Evolutionary conservation across 1,139 yeast species (phyloP).

Genomic region (Hyphopichia buzzinii): DNA sequence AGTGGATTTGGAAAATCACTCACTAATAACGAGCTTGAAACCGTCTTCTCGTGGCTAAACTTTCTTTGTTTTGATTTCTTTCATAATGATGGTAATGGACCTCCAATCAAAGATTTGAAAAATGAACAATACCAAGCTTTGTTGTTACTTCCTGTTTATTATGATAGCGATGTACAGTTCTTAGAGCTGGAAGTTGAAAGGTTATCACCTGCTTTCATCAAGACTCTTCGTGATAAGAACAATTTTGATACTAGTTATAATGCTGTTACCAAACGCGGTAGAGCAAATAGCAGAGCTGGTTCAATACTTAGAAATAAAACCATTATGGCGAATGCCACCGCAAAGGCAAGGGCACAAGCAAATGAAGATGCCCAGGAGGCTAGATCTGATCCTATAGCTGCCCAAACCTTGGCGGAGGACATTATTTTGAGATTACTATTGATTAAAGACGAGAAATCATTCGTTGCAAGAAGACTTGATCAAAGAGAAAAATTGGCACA

Average conservation of each 20-base stretch:
- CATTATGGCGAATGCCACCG: constrained; percentile 71
- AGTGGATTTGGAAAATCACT: constrained; percentile 56
- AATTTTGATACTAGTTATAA: constrained; percentile 20
- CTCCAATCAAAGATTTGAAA: constrained; percentile 63
- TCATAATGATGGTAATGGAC: constrained; percentile 82
- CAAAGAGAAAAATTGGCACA: constrained; percentile 64
- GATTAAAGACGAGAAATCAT: constrained; percentile 40
- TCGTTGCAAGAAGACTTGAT: constrained; percentile 54
- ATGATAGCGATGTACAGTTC: constrained; percentile 52
- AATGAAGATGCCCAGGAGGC: constrained; percentile 51
- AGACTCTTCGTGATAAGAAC: constrained; percentile 46
- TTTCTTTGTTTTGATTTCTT: constrained; percentile 69
- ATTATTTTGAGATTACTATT: constrained; percentile 60
- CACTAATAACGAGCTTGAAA: constrained; percentile 61
- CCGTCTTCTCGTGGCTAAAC: constrained; percentile 70
- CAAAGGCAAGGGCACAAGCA: constrained; percentile 55
- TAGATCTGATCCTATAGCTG: constrained; percentile 53
- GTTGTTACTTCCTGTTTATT: constrained; percentile 63
- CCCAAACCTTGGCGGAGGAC: constrained; percentile 62
- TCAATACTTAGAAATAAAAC: constrained; percentile 65
- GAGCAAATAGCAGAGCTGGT: constrained; percentile 40
- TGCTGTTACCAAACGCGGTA: constrained; percentile 4
- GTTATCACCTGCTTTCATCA: constrained; percentile 51
- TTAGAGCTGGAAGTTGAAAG: constrained; percentile 61
- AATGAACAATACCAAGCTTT: constrained; percentile 65